Base-by-base conservation (phyloP, 352 stramenopile species). In the Phytopythium cucurbitacearum region DNA sequence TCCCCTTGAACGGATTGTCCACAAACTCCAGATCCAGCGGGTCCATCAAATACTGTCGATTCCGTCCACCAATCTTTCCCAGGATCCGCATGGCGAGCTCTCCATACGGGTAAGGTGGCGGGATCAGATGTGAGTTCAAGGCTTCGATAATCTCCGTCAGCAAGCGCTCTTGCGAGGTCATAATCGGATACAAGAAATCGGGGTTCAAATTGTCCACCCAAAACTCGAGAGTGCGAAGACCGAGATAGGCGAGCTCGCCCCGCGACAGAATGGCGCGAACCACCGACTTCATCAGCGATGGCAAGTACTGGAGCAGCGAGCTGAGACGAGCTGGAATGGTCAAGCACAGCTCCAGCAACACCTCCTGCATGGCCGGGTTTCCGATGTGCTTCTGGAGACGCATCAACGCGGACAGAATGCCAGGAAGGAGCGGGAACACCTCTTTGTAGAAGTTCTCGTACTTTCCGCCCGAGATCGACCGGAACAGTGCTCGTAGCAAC, bases 171-270 rank as follows among this genome's bases (percentile, higher is more conserved):
- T 96, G 85, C 8, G 83, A 94, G 9, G 80, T 94, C 85, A 97
- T 95, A 60, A 97, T 94, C 39, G 87, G 84, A 67, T 97, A 97
- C 33, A 99, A 64, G 62, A 97, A 99, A 54, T 99, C 93, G 5
- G 96, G 90, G 67, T 98, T 98, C 12, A 99, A 69, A 65, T 99
- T 99, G 67, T 99, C 97, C 7, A 99, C 89, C 97, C 96, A 99
- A 66, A 99, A 99, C 72, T 99, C 97, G 2, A 99, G 76, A 21
- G 93, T 98, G 5, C 92, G 80, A 34, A 99, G 67, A 36, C 91
- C 96, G 38, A 99, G 74, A 54, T 98, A 98, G 10, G 96, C 87
- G 3, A 99, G 72, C 68, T 99, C 96, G 12, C 94, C 95, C 1
- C 94, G 85, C 11, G 91, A 97, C 54, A 97, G 56, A 9, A 99